Evolutionary conservation across 2,329 filamentous ascomycete genomes (phyloP).

Genomic region (Aphanocladium album): DNA sequence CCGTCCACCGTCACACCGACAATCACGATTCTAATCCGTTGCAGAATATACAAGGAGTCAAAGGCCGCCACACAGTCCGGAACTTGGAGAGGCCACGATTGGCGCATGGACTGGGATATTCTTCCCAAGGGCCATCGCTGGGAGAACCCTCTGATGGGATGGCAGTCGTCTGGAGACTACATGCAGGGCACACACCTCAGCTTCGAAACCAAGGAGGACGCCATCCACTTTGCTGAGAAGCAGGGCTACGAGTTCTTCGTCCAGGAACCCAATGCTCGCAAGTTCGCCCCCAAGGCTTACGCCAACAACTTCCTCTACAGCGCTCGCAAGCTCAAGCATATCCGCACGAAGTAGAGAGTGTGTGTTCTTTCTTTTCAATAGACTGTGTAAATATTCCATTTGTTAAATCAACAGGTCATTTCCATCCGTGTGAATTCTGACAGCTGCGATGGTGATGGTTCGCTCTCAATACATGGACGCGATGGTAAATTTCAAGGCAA

Average conservation of each 20-base stretch:
- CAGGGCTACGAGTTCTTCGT: constrained; percentile 99
- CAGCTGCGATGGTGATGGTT: too few species aligned
- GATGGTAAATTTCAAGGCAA: too few species aligned
- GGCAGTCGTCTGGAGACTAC: constrained; percentile 91
- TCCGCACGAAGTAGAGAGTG: constrained; percentile 66
- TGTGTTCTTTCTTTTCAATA: not conserved
- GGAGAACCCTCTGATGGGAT: constrained; percentile 98
- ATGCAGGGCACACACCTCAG: constrained; percentile 92
- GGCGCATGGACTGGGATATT: constrained; percentile 99
- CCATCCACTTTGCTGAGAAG: constrained; percentile 93
- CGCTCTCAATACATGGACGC: too few species aligned
- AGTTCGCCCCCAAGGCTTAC: constrained; percentile 86
- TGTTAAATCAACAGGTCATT: not conserved
- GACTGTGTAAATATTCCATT: constrained; percentile 11
- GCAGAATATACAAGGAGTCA: constrained; percentile 81
- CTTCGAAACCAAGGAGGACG: constrained; percentile 92
- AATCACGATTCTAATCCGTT: not conserved
- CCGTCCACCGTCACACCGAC: not conserved
- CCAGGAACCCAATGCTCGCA: constrained; percentile 88
- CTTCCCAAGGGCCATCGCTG: constrained; percentile 88
- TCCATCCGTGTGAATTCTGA: not conserved
- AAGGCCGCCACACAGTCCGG: constrained; percentile 98
- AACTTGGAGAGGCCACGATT: constrained; percentile 74
- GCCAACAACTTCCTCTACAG: constrained; percentile 93
- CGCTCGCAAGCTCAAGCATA: constrained; percentile 79